phyloP scores from a whole-genome alignment of 441 rosid genomes.

The Croton laevigatus region DNA sequence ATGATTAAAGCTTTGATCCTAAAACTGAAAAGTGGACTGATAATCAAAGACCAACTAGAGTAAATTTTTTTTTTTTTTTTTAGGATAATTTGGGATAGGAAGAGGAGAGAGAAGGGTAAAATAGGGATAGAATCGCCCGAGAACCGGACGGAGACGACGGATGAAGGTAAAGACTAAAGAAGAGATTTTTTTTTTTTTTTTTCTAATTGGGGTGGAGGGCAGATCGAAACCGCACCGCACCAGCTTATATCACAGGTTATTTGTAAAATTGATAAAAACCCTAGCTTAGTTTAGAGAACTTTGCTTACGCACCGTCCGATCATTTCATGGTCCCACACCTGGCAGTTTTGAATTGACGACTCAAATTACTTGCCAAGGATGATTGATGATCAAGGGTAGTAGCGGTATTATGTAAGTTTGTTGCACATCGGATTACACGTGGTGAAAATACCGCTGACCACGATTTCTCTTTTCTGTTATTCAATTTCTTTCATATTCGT shows the following conservation, averaged over 20 bases:
- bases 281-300: constrained; percentile 23
- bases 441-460: not conserved
- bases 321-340: not conserved
- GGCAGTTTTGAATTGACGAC: not conserved
- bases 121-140: constrained; percentile 40
- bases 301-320: constrained; percentile 22
- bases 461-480: not conserved
- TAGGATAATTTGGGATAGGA: constrained; percentile 4
- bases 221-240: constrained; percentile 57
- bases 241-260: constrained; percentile 27
- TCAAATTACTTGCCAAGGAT: not conserved
- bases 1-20: not conserved
- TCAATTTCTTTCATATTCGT: not conserved
- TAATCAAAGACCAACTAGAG: not conserved
- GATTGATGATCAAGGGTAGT: not conserved
- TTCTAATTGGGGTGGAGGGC: constrained; percentile 35
- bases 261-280: constrained; percentile 25
- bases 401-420: not conserved
- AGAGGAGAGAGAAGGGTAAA: constrained; percentile 26
- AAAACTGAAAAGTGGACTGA: not conserved
- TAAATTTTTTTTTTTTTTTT: not conserved
- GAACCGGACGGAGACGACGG: constrained; percentile 25
- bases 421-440: constrained; percentile 1
- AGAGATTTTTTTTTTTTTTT: constrained; percentile 22
- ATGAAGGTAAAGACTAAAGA: too few relatives aligned